Conservation (phyloP, 2,329 filamentous ascomycete genomes). For the Penicillium sp. region DNA sequence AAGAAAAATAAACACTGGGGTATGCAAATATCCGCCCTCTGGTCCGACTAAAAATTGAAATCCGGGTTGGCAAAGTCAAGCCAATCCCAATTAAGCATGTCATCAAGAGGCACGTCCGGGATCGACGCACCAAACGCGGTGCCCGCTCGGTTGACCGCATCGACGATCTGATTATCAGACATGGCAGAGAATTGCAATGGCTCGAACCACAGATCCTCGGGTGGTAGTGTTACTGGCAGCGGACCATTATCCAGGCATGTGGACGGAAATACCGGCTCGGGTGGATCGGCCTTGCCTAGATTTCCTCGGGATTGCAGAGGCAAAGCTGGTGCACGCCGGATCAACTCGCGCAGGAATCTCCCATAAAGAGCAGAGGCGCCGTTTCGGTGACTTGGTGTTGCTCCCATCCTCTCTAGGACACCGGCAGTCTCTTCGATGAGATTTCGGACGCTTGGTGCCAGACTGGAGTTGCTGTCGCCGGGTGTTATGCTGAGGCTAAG, state of each 20-base stretch:
- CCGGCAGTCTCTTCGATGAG: constrained; percentile 67
- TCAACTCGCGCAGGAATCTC: constrained; percentile 52
- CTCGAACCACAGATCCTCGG: constrained; percentile 46
- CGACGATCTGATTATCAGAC: constrained; percentile 66
- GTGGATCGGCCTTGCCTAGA: constrained; percentile 4
- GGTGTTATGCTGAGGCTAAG: constrained; percentile 62
- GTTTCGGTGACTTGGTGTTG: constrained; percentile 62
- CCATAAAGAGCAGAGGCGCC: constrained; percentile 63
- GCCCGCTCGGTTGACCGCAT: constrained; percentile 62
- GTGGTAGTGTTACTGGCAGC: constrained; percentile 21
- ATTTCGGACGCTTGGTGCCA: constrained; percentile 62
- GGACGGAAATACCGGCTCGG: constrained; percentile 14
- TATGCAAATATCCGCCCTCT: neutral
- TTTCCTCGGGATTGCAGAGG: constrained; percentile 11
- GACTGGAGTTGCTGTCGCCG: constrained; percentile 52
- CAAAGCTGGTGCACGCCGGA: constrained; percentile 37
- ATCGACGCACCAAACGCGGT: constrained; percentile 57
- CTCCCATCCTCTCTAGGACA: constrained; percentile 67
- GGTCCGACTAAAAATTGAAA: constrained; percentile 24
- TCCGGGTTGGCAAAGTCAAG: constrained; percentile 44
- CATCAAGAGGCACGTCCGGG: constrained; percentile 58
- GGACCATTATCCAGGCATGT: constrained; percentile 10
- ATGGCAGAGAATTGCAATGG: constrained; percentile 64
- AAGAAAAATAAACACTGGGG: neutral
- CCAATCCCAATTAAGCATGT: constrained; percentile 59